Base-by-base conservation (phyloP, 805 yeast genomes). In the Kregervanrija delftensis region DNA sequence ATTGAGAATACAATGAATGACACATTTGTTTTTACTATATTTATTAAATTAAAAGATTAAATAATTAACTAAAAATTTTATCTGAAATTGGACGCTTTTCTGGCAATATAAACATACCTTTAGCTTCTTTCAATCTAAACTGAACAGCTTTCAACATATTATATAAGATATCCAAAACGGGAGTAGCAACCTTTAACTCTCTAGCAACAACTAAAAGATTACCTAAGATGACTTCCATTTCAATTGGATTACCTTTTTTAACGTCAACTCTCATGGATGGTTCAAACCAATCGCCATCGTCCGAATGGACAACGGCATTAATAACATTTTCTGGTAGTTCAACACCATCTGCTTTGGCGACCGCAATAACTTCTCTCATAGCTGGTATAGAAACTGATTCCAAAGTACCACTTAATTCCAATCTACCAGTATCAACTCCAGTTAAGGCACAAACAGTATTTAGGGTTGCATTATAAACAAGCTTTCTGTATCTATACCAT, bases 241-340 rank as follows among this genome's bases (percentile, higher is more conserved):
- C 95, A 51, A 85, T 74, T 40, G 79, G 79, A 56, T 83, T 81
- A 22, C 80, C 77, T 50, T 82, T 80, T 41, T 75, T 65, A 15
- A 73, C 72, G 56, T 84, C 93, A 10, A 82, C 83, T 49, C 74
- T 65, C 91, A 84, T 84, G 4, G 89, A 82, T 2, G 91, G 91
- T 42, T 72, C 70, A 58, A 76, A 84, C 63, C 72, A 76, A 33
- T 66, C 68, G 10, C 77, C 78, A 46, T 72, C 83, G 55, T 81
- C 85, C 15, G 77, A 69, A 50, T 77, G 79, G 33, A 78, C 59
- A 68, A 79, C 74, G 39, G 56, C 49, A 28, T 75, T 67, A 47
- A 76, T 76, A 15, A 71, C 60, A n/a, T 64, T 74, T 17, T 61
- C 70, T 1, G 79, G 77, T 31, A 85, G 55, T 3, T 66, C 68